These are phyloP conservation scores for Candida germanica DNA, from an alignment of 805 yeast genomes.

Conservation along the genomic window DNA sequence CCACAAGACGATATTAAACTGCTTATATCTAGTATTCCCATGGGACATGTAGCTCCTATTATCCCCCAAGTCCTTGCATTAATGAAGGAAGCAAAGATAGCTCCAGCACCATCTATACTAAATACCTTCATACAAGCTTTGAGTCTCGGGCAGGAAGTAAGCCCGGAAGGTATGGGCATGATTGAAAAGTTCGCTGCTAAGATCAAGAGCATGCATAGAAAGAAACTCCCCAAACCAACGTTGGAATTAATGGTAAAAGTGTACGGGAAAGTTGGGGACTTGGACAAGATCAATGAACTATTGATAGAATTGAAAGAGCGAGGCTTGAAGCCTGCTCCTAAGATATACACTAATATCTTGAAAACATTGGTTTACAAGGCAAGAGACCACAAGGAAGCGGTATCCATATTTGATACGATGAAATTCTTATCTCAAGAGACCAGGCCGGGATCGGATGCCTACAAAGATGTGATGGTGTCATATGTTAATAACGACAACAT, in stretches of 20 bases:
- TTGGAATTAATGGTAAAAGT: slow-evolving; percentile 45
- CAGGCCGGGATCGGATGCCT: slow-evolving; percentile 65
- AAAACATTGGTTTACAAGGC: slow-evolving; percentile 56
- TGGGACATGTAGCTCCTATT: slow-evolving; percentile 25
- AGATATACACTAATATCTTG: slow-evolving; percentile 54
- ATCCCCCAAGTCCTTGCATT: slow-evolving; percentile 37
- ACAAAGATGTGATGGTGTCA: slow-evolving; percentile 67
- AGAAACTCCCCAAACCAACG: slow-evolving; percentile 33
- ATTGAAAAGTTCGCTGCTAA: slow-evolving; percentile 33
- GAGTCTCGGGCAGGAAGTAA: slow-evolving; percentile 21
- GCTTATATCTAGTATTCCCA: slow-evolving; percentile 43
- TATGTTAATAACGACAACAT: slow-evolving; percentile 60
- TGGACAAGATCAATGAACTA: slow-evolving; percentile 36
- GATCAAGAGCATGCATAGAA: slow-evolving; percentile 17
- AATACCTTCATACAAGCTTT: slow-evolving; percentile 38
- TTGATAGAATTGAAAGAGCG: slow-evolving; percentile 35
- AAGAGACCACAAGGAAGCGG: slow-evolving; percentile 56
- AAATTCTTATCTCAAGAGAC: slow-evolving; percentile 68
- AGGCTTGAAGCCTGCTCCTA: slow-evolving; percentile 41
- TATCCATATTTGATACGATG: slow-evolving; percentile 77
- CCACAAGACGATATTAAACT: slow-evolving; percentile 29
- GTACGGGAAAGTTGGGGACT: slow-evolving; percentile 39
- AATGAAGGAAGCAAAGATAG: slow-evolving; percentile 31
- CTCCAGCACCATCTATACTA: slow-evolving; percentile 28
- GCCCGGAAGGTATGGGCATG: slow-evolving; percentile 17